Evolutionary conservation across 148 eudicot species (phyloP).

Genomic region (Arctostaphylos glauca): DNA sequence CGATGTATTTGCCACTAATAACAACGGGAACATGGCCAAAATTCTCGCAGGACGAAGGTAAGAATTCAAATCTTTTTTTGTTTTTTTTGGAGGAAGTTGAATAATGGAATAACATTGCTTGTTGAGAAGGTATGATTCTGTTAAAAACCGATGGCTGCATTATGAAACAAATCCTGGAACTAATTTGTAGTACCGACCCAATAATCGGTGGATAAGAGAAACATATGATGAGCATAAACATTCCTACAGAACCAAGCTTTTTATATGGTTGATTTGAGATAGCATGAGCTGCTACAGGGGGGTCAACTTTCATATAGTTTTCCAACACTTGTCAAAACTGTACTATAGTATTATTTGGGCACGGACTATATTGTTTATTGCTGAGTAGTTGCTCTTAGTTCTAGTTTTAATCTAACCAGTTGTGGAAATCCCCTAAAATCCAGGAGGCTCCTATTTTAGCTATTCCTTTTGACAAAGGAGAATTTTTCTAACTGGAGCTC

Average conservation of each 20-base stretch:
- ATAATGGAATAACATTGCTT: neutral
- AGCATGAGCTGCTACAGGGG: neutral
- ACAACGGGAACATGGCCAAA: conserved; percentile 98
- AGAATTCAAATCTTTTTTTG: conserved; percentile 1
- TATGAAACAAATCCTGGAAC: conserved; percentile 4
- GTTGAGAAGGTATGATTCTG: neutral
- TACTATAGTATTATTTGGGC: neutral
- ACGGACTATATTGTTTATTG: neutral
- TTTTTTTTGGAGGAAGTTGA: conserved; percentile 6
- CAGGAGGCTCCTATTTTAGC: neutral
- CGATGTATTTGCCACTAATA: conserved; percentile 92
- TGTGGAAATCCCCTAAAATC: neutral
- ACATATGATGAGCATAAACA: neutral
- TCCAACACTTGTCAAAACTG: neutral
- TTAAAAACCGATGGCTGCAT: neutral
- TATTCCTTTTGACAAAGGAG: neutral
- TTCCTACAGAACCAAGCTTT: neutral
- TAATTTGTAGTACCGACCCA: neutral
- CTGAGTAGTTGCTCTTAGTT: neutral
- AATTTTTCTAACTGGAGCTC: neutral
- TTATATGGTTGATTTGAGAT: neutral
- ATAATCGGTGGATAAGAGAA: neutral
- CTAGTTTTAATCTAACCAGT: neutral
- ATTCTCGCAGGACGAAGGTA: conserved; percentile 97
- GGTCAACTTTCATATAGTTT: neutral